A percentile compares a stretch with the other conserved stretches of the same genome.
These are phyloP conservation scores for Aspergillus fumigatus DNA, from an alignment of 2,329 filamentous ascomycete species.

Conservation along the genomic window DNA sequence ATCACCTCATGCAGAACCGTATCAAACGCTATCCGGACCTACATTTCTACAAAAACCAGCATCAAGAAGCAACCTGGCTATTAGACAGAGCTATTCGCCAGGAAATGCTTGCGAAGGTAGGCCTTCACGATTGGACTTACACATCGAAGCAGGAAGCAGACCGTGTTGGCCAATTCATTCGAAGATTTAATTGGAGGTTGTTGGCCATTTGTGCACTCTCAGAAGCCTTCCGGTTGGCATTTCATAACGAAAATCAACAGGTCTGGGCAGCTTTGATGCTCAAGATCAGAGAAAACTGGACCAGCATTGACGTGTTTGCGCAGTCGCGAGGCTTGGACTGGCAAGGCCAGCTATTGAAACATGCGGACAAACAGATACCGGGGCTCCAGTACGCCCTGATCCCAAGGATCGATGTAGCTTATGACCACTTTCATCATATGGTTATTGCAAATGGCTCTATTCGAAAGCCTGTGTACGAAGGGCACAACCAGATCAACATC, in stretches of 20 bases:
- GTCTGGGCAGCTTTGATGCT: slow-evolving; percentile 16
- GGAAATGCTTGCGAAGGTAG: neutral
- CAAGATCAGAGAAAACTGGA: slow-evolving; percentile 11
- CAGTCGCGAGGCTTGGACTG: slow-evolving; percentile 22
- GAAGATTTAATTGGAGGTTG: slow-evolving; percentile 14
- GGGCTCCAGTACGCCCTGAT: slow-evolving; percentile 1
- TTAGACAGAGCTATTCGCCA: neutral
- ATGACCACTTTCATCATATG: slow-evolving; percentile 12
- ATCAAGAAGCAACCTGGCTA: neutral
- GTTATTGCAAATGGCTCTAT: slow-evolving; percentile 5
- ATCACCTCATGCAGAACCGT: neutral
- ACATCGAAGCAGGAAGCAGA: neutral
- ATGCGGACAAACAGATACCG: slow-evolving; percentile 3
- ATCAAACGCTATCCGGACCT: neutral
- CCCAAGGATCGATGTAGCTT: slow-evolving; percentile 2
- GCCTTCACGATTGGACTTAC: neutral
- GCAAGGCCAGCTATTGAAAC: slow-evolving; percentile 12
- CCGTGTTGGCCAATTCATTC: slow-evolving; percentile 3
- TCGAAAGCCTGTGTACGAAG: slow-evolving; percentile 5
- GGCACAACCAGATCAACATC: slow-evolving; percentile 13
- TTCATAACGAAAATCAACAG: neutral
- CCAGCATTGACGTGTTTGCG: slow-evolving; percentile 24
- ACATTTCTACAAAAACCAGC: neutral
- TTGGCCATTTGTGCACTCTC: slow-evolving; percentile 20
- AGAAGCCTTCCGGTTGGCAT: slow-evolving; percentile 15